Base-by-base conservation (phyloP, 1,284 basidiomycete species). In the Inonotus hispidus region DNA sequence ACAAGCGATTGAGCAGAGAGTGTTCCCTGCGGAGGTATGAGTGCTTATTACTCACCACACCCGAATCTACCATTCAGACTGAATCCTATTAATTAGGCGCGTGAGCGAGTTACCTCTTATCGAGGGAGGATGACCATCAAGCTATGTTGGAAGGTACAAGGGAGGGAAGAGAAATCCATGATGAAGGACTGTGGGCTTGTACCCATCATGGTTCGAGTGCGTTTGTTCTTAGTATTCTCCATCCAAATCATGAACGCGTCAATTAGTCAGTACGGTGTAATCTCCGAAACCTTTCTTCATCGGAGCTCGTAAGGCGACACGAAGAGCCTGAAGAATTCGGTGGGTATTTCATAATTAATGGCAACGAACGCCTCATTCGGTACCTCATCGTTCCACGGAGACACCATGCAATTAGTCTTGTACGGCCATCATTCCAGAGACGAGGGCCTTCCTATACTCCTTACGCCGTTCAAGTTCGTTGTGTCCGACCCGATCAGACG, bases 251-350 rank as follows among this genome's bases (percentile, higher is more conserved):
- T 39, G 64, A 35, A 63, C 32, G 52, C 16, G 6, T 41, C 53
- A 23, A 64, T 1, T 65, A 95, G 91, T 98, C 96, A n/a, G 88
- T 87, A 27, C 82, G 96, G 58, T 99, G 97, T 74, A 97, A 98
- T 73, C 74, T 99, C 27, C 87, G 89, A 47, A 83, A 83, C 46
- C 82, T 98, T 76, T 85, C 93, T 2, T 92, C 96, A 3, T 82
- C 88, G 8, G 90, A 94, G 62, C 88, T 99, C 56, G 93, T 99
- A 52, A 78, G 80, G 62, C 88, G 88, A 67, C 90, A 96, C 71
- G 97, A 99, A 79, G 97, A 99, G 71, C 88, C 97, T 2, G 95
- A 96, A 75, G 97, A 99, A 73, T 97, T 98, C 72, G 97, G 97
- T 52, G 97, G 96, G 29, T 99, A 99, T 78, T 99, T 99, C 72